Base-by-base conservation (phyloP, 2,329 filamentous ascomycete species). In the Nothophoma quercina region DNA sequence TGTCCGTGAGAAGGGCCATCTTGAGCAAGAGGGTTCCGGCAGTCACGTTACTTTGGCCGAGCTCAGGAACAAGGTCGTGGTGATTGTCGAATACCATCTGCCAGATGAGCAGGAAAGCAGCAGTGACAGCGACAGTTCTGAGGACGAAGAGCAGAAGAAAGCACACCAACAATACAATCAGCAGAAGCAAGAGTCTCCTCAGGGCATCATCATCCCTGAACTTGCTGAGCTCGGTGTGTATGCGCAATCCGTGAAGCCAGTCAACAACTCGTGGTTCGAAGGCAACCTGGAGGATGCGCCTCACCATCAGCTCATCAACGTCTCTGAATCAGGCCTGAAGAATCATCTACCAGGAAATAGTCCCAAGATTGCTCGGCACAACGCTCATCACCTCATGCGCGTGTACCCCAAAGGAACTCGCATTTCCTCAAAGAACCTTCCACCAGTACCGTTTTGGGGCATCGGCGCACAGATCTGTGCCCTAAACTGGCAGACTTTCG, bases 401-500 rank as follows among this genome's bases (percentile, higher is more conserved):
- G 86, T 89, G 1, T 89, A 79, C 59, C 87, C 87, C 29, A 88
- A 88, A 63, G 87, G 87, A 40, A 88, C 86, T 0, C 83, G 87
- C 34, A 88, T 89, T 67, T 84, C 83, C 0, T 88, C 85, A 2
- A 80, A 78, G 28, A 89, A 89, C 64, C 79, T 89, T 2, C 79
- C 80, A 45, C 86, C 85, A 0, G 79, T 86, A 0, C 79, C 81
- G 0, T 89, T 87, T 67, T 89, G 87, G 87, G 85, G 79, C 6
- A 68, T 88, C 4, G 87, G 87, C 1, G 86, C 86, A 2, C 87
- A 89, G 62, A 85, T 89, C 38, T 88, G 85, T 65, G 87, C 87
- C 3, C 77, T 89, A 44, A 89, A 89, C 72, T 87, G 86, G 83
- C 87, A 89, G 64, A 87, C 81, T 0, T 89, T 88, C 58, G 85